These are phyloP conservation scores for Phytopythium boreale DNA, from an alignment of 352 stramenopile species.

Conservation along the genomic window DNA sequence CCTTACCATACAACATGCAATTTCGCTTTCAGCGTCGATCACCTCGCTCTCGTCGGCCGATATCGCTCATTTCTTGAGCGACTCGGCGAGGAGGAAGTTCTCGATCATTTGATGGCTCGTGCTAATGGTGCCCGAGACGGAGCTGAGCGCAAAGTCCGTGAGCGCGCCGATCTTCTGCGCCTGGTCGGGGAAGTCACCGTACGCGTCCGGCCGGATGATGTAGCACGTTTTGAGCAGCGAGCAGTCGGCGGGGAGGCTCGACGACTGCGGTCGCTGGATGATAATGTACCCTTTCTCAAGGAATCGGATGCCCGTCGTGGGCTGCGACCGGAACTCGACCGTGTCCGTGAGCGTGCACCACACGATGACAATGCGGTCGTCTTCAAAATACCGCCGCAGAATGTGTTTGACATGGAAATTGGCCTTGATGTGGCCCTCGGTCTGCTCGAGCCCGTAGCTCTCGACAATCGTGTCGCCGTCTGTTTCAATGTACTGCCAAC, in stretches of 20 bases:
- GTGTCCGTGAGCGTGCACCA: slow-evolving; percentile 37
- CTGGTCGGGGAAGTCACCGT: slow-evolving; percentile 24
- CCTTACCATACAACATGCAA: too few species aligned
- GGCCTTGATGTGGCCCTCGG: slow-evolving; percentile 27
- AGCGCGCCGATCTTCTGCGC: slow-evolving; percentile 35
- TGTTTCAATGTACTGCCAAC: slow-evolving; percentile 23
- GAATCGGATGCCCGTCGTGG: slow-evolving; percentile 31
- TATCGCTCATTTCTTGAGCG: slow-evolving; percentile 19
- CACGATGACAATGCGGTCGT: slow-evolving; percentile 30
- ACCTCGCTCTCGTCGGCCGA: not conserved
- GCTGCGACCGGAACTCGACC: slow-evolving; percentile 33
- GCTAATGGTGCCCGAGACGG: slow-evolving; percentile 33
- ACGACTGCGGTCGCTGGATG: slow-evolving; percentile 17
- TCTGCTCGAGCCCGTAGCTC: slow-evolving; percentile 29
- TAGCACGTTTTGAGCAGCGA: slow-evolving; percentile 38
- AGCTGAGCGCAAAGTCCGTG: slow-evolving; percentile 49
- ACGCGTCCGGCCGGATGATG: slow-evolving; percentile 34
- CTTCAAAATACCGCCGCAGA: slow-evolving; percentile 29
- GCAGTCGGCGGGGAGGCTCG: slow-evolving; percentile 20
- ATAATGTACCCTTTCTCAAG: slow-evolving; percentile 41
- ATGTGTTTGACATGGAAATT: slow-evolving; percentile 34
- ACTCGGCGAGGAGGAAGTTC: slow-evolving; percentile 35
- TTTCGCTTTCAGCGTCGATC: not conserved
- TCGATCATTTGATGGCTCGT: slow-evolving; percentile 54
- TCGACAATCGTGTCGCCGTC: slow-evolving; percentile 32